Evolutionary conservation across 2,329 filamentous ascomycete genomes (phyloP), one percentile per base, ranked within the genome.

Genomic region (Xenoacremonium recifei): DNA sequence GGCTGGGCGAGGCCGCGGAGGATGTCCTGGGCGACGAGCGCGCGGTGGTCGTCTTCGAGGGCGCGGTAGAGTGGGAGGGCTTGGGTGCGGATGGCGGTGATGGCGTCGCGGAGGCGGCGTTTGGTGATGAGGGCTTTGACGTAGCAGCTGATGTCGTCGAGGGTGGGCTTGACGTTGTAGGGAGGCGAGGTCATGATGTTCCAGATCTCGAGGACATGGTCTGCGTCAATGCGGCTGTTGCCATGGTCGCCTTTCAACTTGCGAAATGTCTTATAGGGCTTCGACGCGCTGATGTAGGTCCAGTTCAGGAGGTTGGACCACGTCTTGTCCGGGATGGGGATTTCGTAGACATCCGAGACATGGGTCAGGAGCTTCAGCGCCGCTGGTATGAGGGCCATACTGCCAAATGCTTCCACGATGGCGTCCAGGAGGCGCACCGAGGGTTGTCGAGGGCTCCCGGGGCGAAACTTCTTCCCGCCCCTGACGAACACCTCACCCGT

Each of bases 291-390:
- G 9, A 87, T 68, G 53, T 80, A 84, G 0, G 84, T 75, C 77
- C 85, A 87, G 46, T 80, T 72, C 13, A 91, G 68, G 3, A 92
- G 64, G 40, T 83, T 77, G 6, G 73, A 71, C 87, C 88, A 92
- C 15, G 81, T 71, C 5, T 71, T 58, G 6, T 59, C 53, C 0
- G 79, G 65, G 27, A 92, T 79, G 1, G 67, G 48, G 18, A 92
- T 65, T 2, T 67, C 49, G 62, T 85, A 87, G 6, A 69, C 68
- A 2, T 65, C 65, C 0, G 86, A 84, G 35, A 91, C 61, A 51
- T 78, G 78, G 45, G 85, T 75, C 11, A 90, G 65, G 1, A 85
- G 55, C 30, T 76, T 71, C 19, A 84, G 57, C 11, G 80, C 85
- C 2, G 73, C 68, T 1, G 71, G 59, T 4, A 89, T 70, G 40